Evolutionary conservation across 2,329 filamentous ascomycete genomes (phyloP), one percentile per base, ranked within the genome.

Genomic region (Fusarium chuoi): DNA sequence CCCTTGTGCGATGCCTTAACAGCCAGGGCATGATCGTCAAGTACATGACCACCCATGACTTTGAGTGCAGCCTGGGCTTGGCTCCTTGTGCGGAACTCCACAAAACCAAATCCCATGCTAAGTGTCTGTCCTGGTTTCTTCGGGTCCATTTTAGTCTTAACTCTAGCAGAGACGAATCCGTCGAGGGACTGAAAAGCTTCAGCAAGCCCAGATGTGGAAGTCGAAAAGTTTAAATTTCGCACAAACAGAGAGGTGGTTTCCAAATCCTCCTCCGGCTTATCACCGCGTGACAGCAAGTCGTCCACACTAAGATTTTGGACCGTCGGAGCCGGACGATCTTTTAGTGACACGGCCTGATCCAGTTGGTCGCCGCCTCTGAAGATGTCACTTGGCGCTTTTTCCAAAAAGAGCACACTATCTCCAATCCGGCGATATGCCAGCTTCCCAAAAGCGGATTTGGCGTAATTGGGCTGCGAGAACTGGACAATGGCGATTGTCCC

Each of bases 61-160:
- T 90, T 89, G 66, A 94, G 86, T 30, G 96, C 96, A 51, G 93
- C 92, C 75, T 94, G 90, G 2, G 96, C 96, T 78, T 95, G 90
- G 45, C 87, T 89, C 79, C 94, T 94, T 75, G 89, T 92, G 67
- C 88, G 89, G 84, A 98, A 99, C 78, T 98, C 95, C 68, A 95
- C 90, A 82, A 99, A 99, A 49, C 95, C 96, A 81, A 97, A 99
- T 42, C 96, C 96, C 95, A 98, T 98, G 81, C 95, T 98, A 61
- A 99, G 89, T 8, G 93, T 89, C 82, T 97, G 92, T 14, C 93
- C 94, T 24, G 94, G 92, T 79, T 93, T 93, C 86, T 98, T 98
- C n/a, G 95, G 90, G 80, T 99, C 95, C 44, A 91, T 89, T 84
- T 97, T 98, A 30, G 94, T 98, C 85, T 98, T 98, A 75, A 99